Percentiles rank a stretch among this genome's conserved stretches.
These are phyloP conservation scores for Podila verticillata DNA, from an alignment of 192 early-diverging fungal genomes.

Conservation along the genomic window DNA sequence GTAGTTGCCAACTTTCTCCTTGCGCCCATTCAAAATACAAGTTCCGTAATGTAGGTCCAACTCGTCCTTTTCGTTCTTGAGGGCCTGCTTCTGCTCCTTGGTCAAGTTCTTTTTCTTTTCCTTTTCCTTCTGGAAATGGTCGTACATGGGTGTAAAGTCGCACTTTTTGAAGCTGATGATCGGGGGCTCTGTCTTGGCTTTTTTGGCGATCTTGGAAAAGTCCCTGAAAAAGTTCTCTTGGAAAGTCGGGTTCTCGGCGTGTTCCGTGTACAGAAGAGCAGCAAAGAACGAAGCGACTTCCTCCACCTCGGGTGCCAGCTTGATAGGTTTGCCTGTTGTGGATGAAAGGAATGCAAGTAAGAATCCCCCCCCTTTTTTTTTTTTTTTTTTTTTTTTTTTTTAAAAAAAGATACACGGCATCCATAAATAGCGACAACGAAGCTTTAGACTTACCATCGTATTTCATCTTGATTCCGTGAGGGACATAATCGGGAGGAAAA, in stretches of 20 bases:
- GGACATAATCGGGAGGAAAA: slow-evolving; percentile 92
- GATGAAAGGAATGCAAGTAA: neutral
- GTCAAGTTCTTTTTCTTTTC: slow-evolving; percentile 86
- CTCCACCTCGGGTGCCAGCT: slow-evolving; percentile 81
- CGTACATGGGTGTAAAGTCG: slow-evolving; percentile 88
- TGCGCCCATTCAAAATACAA: slow-evolving; percentile 86
- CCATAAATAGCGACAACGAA: neutral
- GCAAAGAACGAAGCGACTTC: slow-evolving; percentile 98
- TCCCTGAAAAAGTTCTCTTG: slow-evolving; percentile 94
- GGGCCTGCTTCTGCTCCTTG: slow-evolving; percentile 88
- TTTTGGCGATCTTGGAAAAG: slow-evolving; percentile 74
- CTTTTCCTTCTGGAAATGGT: slow-evolving; percentile 78
- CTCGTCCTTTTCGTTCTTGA: slow-evolving; percentile 75
- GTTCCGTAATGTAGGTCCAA: slow-evolving; percentile 82
- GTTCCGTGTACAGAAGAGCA: slow-evolving; percentile 83
- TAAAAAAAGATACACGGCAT: too few relatives aligned
- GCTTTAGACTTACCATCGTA: slow-evolving; percentile 76
- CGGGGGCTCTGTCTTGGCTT: slow-evolving; percentile 69
- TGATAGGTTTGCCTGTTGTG: slow-evolving; percentile 55
- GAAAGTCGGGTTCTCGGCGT: slow-evolving; percentile 85
- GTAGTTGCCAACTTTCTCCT: slow-evolving; percentile 98
- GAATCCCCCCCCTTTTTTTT: too few relatives aligned
- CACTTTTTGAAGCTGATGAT: slow-evolving; percentile 86
- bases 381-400: too few relatives aligned
- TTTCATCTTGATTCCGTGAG: slow-evolving; percentile 88